Evolutionary conservation across 257 asterid species (phyloP), one percentile per base, ranked within the genome.

Genomic region (Vinca minor): DNA sequence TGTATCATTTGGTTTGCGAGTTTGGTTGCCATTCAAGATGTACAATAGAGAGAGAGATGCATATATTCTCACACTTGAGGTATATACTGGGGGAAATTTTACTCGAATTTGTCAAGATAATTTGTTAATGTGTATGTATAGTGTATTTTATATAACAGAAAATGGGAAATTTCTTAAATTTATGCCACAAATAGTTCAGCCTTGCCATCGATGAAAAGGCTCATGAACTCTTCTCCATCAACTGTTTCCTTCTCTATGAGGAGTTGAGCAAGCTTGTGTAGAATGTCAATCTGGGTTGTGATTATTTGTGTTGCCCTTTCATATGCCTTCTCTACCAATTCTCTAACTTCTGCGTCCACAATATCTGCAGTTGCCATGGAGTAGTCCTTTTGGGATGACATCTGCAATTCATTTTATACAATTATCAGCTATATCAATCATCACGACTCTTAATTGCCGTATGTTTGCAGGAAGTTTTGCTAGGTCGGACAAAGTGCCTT

Each of bases 221-320:
- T 93, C 96, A 90, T 90, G 71, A 94, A 94, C 84, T 93, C 99
- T 72, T 94, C 97, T 17, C 99, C 99, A 70, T 87, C 99, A 23
- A 94, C 96, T 0, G 92, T 89, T 74, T 93, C 97, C 59, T 93
- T 93, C 82, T 93, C 97, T 8, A 89, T 84, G 0, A 87, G 83
- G 74, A 93, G 73, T 63, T 80, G 90, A 41, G 98, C 94, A 63
- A 93, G 96, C 77, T 86, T 89, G 91, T 93, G 95, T 50, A 89
- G 85, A 69, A 93, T 93, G 70, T 93, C 94, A 10, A 81, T 72
- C 49, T 87, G 94, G 3, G 84, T 86, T 20, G 84, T 83, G 52
- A 87, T 67, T 32, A 89, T 81, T 31, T 87, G 73, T 9, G 34
- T 87, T 26, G 99, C 97, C 82, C 93, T 82, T 3, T 68, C 0